A percentile compares a stretch with the other conserved stretches of the same genome.
Conservation (phyloP, 2,329 filamentous ascomycete genomes). For the Trichothecium sympodiale region DNA sequence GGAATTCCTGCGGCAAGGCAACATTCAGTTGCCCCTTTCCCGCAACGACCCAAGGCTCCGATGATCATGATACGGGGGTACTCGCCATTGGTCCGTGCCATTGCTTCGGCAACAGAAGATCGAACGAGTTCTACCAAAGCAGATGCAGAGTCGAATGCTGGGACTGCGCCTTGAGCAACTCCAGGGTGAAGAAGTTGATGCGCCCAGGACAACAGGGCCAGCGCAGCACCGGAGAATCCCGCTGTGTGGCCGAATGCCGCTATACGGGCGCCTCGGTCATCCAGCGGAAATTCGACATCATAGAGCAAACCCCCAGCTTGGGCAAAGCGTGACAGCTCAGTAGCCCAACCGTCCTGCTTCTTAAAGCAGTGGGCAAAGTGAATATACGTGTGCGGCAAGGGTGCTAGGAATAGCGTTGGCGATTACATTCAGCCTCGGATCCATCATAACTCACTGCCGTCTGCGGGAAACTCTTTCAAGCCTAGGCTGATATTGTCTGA, state of each 20-base stretch:
- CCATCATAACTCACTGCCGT: slow-evolving; percentile 39
- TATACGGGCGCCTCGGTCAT: slow-evolving; percentile 59
- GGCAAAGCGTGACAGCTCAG: slow-evolving; percentile 51
- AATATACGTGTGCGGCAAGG: slow-evolving; percentile 57
- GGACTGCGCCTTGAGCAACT: slow-evolving; percentile 1
- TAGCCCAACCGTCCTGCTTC: slow-evolving; percentile 63
- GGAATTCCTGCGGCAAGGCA: slow-evolving; percentile 6
- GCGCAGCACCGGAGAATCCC: slow-evolving; percentile 38
- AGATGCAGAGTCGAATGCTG: slow-evolving; percentile 2
- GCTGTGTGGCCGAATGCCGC: slow-evolving; percentile 66
- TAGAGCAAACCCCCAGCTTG: slow-evolving; percentile 55
- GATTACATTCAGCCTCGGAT: neutral
- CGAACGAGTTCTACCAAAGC: slow-evolving; percentile 3
- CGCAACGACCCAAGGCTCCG: slow-evolving; percentile 74
- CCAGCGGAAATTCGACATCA: slow-evolving; percentile 78
- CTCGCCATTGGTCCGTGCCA: slow-evolving; percentile 32
- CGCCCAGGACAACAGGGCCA: slow-evolving; percentile 42
- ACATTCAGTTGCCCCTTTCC: slow-evolving; percentile 51
- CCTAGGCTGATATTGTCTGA: slow-evolving; percentile 61
- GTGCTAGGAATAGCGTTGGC: slow-evolving; percentile 2
- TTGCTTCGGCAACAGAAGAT: slow-evolving; percentile 1
- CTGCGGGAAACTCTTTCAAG: slow-evolving; percentile 67
- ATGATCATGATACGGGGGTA: slow-evolving; percentile 69
- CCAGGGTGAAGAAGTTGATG: slow-evolving; percentile 4
- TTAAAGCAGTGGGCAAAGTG: slow-evolving; percentile 66